Conservation (phyloP, 352 stramenopile genomes). For the Phytophthora fragariae region DNA sequence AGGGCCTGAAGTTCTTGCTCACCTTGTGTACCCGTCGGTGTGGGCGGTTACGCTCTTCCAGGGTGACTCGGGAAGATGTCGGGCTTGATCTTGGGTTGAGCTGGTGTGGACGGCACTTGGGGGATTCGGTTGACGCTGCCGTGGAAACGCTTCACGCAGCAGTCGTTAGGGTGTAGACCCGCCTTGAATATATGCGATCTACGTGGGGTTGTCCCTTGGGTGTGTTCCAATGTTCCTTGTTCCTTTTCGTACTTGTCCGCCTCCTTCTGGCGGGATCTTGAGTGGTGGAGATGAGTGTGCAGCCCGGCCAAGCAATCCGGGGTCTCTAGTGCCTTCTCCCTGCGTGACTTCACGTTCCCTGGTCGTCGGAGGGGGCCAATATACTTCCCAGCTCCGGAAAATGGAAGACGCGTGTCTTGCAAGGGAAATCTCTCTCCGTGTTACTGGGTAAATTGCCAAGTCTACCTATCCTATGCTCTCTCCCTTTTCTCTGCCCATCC, state of each 20-base stretch:
- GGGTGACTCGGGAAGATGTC: slow-evolving; percentile 1
- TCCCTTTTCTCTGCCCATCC: too few species aligned
- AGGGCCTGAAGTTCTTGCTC: too few species aligned
- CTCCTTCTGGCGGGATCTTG: neutral
- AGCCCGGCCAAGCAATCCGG: too few species aligned
- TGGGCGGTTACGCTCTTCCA: slow-evolving; percentile 2
- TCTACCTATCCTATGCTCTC: too few species aligned
- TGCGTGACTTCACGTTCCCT: too few species aligned
- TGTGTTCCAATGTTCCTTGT: neutral
- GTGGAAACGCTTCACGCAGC: neutral
- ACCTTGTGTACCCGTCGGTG: slow-evolving; percentile 1
- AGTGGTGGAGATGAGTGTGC: neutral
- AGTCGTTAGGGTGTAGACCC: neutral
- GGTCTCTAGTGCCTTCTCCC: too few species aligned
- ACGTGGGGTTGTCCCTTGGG: neutral
- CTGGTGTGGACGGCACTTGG: slow-evolving; percentile 1
- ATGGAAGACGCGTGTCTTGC: too few species aligned
- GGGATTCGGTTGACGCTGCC: neutral
- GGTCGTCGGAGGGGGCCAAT: too few species aligned
- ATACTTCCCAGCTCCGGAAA: too few species aligned
- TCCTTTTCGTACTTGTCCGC: neutral
- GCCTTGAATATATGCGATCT: neutral
- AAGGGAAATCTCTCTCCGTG: too few species aligned
- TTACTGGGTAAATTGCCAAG: too few species aligned
- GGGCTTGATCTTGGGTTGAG: neutral